A percentile compares a stretch with the other conserved stretches of the same genome.
Evolutionary conservation across 768 basidiomycete species (phyloP).

Genomic region (Serendipita sp.): DNA sequence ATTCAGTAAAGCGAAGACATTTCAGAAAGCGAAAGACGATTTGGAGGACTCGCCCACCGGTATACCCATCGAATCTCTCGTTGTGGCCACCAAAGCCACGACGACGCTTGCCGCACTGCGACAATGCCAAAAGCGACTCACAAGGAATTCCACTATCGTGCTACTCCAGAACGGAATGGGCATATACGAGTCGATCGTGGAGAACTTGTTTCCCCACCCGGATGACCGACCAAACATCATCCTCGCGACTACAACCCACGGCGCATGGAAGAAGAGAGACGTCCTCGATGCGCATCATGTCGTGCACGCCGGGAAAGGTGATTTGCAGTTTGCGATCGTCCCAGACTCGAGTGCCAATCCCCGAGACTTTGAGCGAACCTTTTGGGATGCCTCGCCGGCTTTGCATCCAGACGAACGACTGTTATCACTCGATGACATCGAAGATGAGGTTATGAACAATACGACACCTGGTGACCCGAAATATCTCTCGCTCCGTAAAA

Average conservation of each 20-base stretch:
- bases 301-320: slow-evolving; percentile 55
- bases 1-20: neutral
- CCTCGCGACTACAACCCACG: slow-evolving; percentile 68
- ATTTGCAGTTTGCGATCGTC: slow-evolving; percentile 63
- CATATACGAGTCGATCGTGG: slow-evolving; percentile 61
- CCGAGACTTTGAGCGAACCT: slow-evolving; percentile 46
- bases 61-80: slow-evolving; percentile 50
- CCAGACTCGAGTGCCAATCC: slow-evolving; percentile 37
- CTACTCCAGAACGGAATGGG: slow-evolving; percentile 95
- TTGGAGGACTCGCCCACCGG: neutral
- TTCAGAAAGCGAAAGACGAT: neutral
- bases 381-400: slow-evolving; percentile 19
- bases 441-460: slow-evolving; percentile 12
- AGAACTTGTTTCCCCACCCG: slow-evolving; percentile 54
- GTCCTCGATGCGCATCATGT: slow-evolving; percentile 27
- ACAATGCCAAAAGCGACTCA: slow-evolving; percentile 45
- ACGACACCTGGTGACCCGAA: slow-evolving; percentile 21
- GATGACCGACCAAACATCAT: slow-evolving; percentile 69
- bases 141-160: slow-evolving; percentile 60
- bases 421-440: slow-evolving; percentile 39
- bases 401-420: slow-evolving; percentile 24
- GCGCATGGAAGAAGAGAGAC: slow-evolving; percentile 39
- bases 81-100: slow-evolving; percentile 70
- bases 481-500: slow-evolving; percentile 50
- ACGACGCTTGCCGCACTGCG: slow-evolving; percentile 42